These are phyloP conservation scores for Haematococcus lacustris DNA, from an alignment of 139 green algal genomes.

Conservation along the genomic window DNA sequence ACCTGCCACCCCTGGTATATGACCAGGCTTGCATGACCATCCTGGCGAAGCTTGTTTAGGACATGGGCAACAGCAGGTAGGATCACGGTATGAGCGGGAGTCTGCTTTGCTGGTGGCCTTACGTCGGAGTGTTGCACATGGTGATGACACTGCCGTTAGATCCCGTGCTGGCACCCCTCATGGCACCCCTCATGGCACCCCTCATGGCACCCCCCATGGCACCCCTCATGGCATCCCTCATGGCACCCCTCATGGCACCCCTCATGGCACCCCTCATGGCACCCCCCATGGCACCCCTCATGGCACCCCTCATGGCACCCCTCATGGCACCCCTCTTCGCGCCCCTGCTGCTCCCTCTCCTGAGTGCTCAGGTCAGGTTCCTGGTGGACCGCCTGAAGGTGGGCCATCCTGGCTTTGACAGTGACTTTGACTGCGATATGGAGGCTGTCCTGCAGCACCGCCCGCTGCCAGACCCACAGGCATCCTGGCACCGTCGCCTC, in stretches of 20 bases:
- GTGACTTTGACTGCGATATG: conserved; percentile 30
- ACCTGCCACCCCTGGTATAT: no score
- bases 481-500: background rate
- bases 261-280: background rate
- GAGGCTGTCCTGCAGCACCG: conserved; percentile 15
- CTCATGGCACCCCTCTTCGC: background rate
- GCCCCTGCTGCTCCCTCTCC: background rate
- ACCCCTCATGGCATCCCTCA: background rate
- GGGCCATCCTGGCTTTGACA: conserved; percentile 34
- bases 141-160: no score
- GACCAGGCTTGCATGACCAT: no score
- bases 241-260: background rate
- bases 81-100: no score
- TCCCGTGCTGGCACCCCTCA: no score
- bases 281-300: background rate
- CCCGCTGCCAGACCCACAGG: conserved; percentile 7
- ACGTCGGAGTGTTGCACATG: no score
- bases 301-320: background rate
- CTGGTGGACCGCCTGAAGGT: conserved; percentile 23
- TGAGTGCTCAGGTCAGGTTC: conserved; percentile 28
- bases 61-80: no score
- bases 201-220: no score
- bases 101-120: no score
- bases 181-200: background rate
- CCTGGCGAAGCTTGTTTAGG: no score